Evolutionary conservation across 495 filamentous ascomycete species (phyloP), one percentile per base, ranked within the genome.

Genomic region (Aspergillus kassunensis): DNA sequence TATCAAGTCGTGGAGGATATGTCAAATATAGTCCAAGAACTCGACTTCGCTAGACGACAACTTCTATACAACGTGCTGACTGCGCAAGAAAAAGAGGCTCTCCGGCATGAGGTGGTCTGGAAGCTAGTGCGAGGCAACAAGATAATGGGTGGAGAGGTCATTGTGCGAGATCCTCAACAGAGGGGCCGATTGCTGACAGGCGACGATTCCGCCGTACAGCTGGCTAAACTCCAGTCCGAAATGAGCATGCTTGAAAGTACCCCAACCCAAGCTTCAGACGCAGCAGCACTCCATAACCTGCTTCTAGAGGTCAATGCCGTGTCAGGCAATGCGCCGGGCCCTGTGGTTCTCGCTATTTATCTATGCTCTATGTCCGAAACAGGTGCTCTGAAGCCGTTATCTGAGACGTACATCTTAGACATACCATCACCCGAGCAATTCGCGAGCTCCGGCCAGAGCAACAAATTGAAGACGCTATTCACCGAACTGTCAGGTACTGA

Each of bases 41-140:
- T 99, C 49, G 91, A 96, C 70, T 71, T 90, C 20, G 81, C 89
- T 10, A 71, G 95, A 37, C 82, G 91, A 53, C 93, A 97, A 70
- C 83, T 99, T 50, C 77, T 97, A 24, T 90, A 97, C 70, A 88
- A 91, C 66, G 89, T 97, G 0, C 80, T 99, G 43, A 99, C 93
- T 2, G 78, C 79, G 12, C 83, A 85, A 60, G 93, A 99, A 69
- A 84, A 95, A 48, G 74, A 76, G 8, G 67, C 67, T 15, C 72
- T 96, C 27, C 83, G 93, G 33, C 87, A 95, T 59, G 82, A 85
- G 59, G 93, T 88, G 0, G 90, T 97, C 10, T 99, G 93, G 93
- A 89, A 95, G 63, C 78, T 99, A 33, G 91, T 97, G 2, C 79
- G 78, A 11, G 93, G 90, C 23, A 99, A 97, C 67, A 97, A 96